Percentiles rank a stretch among this genome's conserved stretches.
phyloP scores from a whole-genome alignment of 495 filamentous ascomycete species.

The Penicillium psychrofluorescens region DNA sequence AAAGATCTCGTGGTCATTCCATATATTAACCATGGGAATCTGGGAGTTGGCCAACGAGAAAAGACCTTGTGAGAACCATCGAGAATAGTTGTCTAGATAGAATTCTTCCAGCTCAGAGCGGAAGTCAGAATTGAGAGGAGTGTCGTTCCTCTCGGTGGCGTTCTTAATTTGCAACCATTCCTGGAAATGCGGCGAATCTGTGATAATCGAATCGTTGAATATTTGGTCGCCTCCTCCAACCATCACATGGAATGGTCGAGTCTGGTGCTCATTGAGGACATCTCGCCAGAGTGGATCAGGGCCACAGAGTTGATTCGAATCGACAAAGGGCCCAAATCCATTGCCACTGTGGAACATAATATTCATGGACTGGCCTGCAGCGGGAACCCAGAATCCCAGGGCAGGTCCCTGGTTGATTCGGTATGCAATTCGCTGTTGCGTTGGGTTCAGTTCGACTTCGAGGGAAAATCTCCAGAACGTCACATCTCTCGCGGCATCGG shows the following conservation, averaged over 20 bases:
- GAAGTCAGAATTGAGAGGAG: constrained; percentile 66
- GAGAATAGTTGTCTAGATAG: constrained; percentile 77
- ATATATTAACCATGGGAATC: constrained; percentile 98
- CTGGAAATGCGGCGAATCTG: constrained; percentile 64
- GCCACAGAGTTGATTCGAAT: constrained; percentile 72
- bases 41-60: constrained; percentile 89
- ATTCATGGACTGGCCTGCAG: constrained; percentile 82
- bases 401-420: constrained; percentile 89
- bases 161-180: constrained; percentile 82
- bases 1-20: constrained; percentile 97
- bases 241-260: constrained; percentile 95
- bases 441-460: constrained; percentile 73
- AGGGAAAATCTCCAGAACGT: constrained; percentile 97
- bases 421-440: constrained; percentile 83
- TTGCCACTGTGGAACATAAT: constrained; percentile 98
- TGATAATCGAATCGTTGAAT: constrained; percentile 81
- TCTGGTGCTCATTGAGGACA: constrained; percentile 87
- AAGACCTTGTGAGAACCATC: constrained; percentile 93
- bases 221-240: constrained; percentile 95
- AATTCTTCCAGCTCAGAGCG: constrained; percentile 79
- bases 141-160: constrained; percentile 65
- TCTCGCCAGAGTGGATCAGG: constrained; percentile 97
- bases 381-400: constrained; percentile 91
- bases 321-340: constrained; percentile 77
- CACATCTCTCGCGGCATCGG: constrained; percentile 74